Base-by-base conservation (phyloP, 768 basidiomycete species). In the Podaxis sp. region DNA sequence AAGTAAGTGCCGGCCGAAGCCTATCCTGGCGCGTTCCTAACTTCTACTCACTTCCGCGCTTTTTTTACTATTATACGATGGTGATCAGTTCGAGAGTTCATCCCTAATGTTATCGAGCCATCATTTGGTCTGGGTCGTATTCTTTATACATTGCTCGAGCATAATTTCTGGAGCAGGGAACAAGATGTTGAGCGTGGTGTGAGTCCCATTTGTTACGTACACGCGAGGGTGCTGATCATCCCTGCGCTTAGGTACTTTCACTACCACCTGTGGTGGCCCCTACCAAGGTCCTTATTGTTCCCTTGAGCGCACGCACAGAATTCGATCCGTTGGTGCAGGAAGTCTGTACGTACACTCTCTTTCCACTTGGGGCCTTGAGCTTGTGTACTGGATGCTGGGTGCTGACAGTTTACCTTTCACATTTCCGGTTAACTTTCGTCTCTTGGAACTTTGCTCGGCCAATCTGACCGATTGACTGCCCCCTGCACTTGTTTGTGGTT, bases 111-210 rank as follows among this genome's bases (percentile, higher is more conserved):
- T 73, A 96, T 98, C 72, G 96, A 98, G 72, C 95, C 97, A 23
- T 99, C 97, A 3, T 97, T 98, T 74, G 96, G 97, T 62, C 85
- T 98, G 65, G 96, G 96, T 57, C 93, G 96, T 57, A 97, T 98
- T 68, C 79, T 98, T 50, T 98, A 98, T 73, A 87, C 85, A 28
- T 80, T 98, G 55, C 86, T 99, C 36, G 97, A 99, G 73, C 97
- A 98, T 79, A 87, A 84, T 67, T 99, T 89, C 81, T 98, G 96
- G 97, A 85, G 85, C 62, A 86, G 97, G 71, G 95, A 93, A 69
- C 85, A 91, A 68, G 96, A 98, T 72, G 77, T 91, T 27, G 91
- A 94, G 63, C 90, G 96, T 67, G 90, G 87, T 62, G 94, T 93
- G 73, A 69, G 90, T 79, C 32, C 13, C 9, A 37, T 10, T 62